Evolutionary conservation across 805 yeast genomes (phyloP).

Genomic region (Metschnikowia proteae): DNA sequence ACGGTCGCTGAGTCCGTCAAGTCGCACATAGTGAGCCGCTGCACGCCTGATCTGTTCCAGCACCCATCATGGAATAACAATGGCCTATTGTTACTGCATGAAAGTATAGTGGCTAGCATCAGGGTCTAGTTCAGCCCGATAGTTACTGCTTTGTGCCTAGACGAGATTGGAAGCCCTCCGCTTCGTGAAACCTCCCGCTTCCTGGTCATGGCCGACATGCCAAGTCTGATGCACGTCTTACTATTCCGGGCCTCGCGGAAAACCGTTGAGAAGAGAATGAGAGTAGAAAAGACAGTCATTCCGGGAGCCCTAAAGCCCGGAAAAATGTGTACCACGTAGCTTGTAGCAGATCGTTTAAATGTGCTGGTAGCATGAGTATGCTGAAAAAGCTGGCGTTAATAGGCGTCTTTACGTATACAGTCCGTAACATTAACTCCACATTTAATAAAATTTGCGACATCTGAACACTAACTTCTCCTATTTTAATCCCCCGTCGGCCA

Average conservation of each 20-base stretch:
- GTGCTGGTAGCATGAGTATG: not conserved
- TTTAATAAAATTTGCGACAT: not conserved
- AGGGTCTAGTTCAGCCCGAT: not conserved
- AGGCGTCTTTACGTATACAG: conserved; percentile 1
- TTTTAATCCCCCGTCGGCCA: not conserved
- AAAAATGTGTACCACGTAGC: not conserved
- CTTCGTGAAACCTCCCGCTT: no score
- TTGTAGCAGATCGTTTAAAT: not conserved
- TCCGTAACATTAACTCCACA: conserved; percentile 2
- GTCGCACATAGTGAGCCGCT: not conserved
- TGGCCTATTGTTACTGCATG: conserved; percentile 2
- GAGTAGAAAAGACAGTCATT: no score
- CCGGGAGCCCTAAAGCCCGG: no score
- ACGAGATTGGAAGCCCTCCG: not conserved
- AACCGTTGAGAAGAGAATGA: no score
- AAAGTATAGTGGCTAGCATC: not conserved
- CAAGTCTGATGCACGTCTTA: no score
- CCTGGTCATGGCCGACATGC: no score
- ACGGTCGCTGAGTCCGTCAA: not conserved
- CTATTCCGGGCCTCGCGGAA: no score
- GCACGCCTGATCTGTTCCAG: conserved; percentile 1
- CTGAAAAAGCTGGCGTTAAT: conserved; percentile 1
- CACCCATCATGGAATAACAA: not conserved
- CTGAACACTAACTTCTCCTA: not conserved
- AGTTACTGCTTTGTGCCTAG: not conserved